Base-by-base conservation (phyloP, 352 stramenopile genomes). In the Phytopythium delawarense region DNA sequence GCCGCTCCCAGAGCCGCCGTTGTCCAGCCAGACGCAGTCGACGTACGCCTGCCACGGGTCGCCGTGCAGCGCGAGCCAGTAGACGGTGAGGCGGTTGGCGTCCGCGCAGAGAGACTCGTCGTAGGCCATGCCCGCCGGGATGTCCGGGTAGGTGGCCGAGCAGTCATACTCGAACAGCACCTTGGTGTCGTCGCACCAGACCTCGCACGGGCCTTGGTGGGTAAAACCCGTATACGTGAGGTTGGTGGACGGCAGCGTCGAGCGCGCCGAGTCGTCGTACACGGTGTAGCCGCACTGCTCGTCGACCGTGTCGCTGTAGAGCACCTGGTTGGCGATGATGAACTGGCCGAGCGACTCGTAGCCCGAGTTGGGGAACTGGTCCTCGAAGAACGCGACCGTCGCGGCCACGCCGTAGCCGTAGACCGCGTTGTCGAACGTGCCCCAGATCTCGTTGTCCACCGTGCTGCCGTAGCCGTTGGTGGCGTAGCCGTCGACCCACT, bases 11-110 rank as follows among this genome's bases (percentile, higher is more conserved):
- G 64, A 72, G 13, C 70, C 66, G 13, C 70, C 67, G 46, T 48
- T 40, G 46, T 75, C 52, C 8, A 75, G 52, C 64, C 68, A 76
- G 45, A 72, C 65, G 44, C 74, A 84, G 62, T 80, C 62, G 15
- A 63, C 74, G 67, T 89, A 91, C 46, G 85, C 79, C 48, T 91
- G 79, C 79, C 77, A 91, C 32, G 74, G 74, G 0, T 59, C 61
- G 32, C 73, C 67, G 46, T 88, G 78, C 30, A 89, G 50, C 2
- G 57, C 81, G 40, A 88, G 62, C 81, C 79, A 91, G 75, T 86
- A 85, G 49, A 75, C 62, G 25, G 67, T 73, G 52, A 91, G 23
- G 8, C 69, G 72, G 61, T 84, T 77, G 7, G 76, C 76, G 16
- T 71, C 62, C 3, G 65, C 35, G 52, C 80, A 89, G 57, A 77